A percentile compares a stretch with the other conserved stretches of the same genome.
phyloP scores from a whole-genome alignment of 2,329 filamentous ascomycete species.

The Talaromyces sp. region DNA sequence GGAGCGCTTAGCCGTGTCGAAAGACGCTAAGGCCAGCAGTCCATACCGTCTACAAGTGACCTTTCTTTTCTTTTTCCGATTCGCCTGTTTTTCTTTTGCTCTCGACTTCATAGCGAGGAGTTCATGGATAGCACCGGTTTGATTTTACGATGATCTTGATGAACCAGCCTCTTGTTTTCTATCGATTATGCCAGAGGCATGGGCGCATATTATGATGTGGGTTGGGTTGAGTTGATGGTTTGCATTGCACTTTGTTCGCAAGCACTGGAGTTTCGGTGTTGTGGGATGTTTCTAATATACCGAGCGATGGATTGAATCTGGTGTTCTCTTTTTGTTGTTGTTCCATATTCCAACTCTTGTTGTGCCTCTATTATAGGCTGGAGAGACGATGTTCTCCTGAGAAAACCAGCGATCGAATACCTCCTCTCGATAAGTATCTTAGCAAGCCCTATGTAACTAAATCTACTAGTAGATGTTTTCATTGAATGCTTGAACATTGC shows the following conservation, averaged over 20 bases:
- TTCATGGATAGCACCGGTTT: too few species aligned
- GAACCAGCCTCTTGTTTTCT: constrained; percentile 2
- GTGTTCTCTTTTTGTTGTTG: not conserved
- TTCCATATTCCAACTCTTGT: not conserved
- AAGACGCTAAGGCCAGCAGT: constrained; percentile 28
- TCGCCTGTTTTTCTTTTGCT: not conserved
- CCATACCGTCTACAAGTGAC: not conserved
- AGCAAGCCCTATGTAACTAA: too few species aligned
- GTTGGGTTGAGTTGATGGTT: not conserved
- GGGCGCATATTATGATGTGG: constrained; percentile 3
- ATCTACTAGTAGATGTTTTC: too few species aligned
- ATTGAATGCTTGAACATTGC: not conserved
- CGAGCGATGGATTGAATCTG: constrained; percentile 12
- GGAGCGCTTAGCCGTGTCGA: constrained; percentile 46
- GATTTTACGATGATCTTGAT: constrained; percentile 18
- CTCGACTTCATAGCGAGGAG: too few species aligned
- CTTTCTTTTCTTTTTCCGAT: constrained; percentile 3
- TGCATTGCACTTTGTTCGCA: constrained; percentile 20
- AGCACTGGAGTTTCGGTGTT: constrained; percentile 25
- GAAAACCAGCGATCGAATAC: too few species aligned
- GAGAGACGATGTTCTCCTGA: too few species aligned
- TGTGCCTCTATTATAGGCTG: not conserved
- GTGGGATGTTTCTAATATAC: constrained; percentile 20
- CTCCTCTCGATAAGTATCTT: too few species aligned
- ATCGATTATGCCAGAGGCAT: not conserved